Evolutionary conservation across 768 basidiomycete genomes (phyloP), one percentile per base, ranked within the genome.

Genomic region (Kwoniella newhampshirensis): DNA sequence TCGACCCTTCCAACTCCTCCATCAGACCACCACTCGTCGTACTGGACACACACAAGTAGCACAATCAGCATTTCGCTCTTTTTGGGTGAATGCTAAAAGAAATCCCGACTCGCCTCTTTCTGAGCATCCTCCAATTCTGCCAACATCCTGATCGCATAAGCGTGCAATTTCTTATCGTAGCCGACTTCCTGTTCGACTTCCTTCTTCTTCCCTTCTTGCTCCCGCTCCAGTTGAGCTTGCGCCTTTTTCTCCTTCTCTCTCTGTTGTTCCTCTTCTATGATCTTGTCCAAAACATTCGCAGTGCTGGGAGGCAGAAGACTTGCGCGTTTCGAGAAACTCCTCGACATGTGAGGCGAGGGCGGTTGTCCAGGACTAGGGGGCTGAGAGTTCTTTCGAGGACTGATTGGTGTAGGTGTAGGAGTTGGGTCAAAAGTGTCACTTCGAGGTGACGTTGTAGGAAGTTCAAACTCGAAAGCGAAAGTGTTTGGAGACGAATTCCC

Each of bases 1-100:
- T 74, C 75, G 51, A 67, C 60, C 37, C 57, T 63, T 4, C 75
- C 75, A 45, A 74, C 63, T 15, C 75, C 75, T 37, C 64, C 71
- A 28, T 71, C 70, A 40, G 70, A 63, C 73, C 73, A 76, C 75
- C 75, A 76, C 48, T 75, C 73, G 35, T 75, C 73, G 57, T 76
- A 76, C 70, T 75, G 48, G n/a, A 18, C 12, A 27, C 23, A 35
- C 20, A 11, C 18, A 20, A 42, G 21, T n/a, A 43, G n/a, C 18
- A 54, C 9, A 28, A 36, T 26, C 25, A 53, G 41, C 26, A 44
- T 44, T 21, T 17, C 40, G 17, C 40, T n/a, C 21, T n/a, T n/a
- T 41, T 8, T n/a, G n/a, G n/a, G n/a, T n/a, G n/a, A 36, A 21
- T 3, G 20, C 23, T 18, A 46, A 36, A 8, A 40, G 18, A 51